These are phyloP conservation scores for Leptographium galeiforme DNA, from an alignment of 2,329 filamentous ascomycete genomes.

Conservation along the genomic window DNA sequence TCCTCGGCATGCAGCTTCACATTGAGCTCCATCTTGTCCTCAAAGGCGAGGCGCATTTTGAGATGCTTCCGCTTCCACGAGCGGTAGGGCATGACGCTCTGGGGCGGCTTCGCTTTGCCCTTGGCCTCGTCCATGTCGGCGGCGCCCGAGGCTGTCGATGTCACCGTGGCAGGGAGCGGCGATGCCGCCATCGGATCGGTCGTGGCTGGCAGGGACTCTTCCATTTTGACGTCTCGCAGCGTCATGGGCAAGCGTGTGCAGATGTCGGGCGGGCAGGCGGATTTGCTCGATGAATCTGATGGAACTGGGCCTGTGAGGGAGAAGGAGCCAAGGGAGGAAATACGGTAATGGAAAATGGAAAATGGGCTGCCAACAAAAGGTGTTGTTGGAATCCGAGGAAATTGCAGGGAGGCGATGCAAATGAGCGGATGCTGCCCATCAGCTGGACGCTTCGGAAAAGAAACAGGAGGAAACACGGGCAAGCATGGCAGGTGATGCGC, in stretches of 20 bases:
- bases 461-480: background rate
- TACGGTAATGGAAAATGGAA: background rate
- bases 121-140: conserved; percentile 19
- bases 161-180: background rate
- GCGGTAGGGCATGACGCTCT: conserved; percentile 40
- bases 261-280: background rate
- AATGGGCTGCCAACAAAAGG: background rate
- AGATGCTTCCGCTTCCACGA: conserved; percentile 89
- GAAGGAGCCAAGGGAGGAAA: background rate
- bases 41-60: conserved; percentile 73
- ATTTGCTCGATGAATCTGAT: background rate
- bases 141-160: conserved; percentile 5
- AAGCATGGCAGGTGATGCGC: background rate
- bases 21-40: conserved; percentile 64
- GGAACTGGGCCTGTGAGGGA: background rate
- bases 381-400: too few species aligned
- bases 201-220: conserved; percentile 18
- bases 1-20: conserved; percentile 73
- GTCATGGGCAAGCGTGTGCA: too few species aligned
- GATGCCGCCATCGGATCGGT: background rate
- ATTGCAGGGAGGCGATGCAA: background rate
- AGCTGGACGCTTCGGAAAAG: background rate
- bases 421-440: conserved; percentile 1
- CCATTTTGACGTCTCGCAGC: conserved; percentile 24
- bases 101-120: conserved; percentile 14